Evolutionary conservation across 352 stramenopile species (phyloP).

Genomic region (Globisporangium carolinianum): DNA sequence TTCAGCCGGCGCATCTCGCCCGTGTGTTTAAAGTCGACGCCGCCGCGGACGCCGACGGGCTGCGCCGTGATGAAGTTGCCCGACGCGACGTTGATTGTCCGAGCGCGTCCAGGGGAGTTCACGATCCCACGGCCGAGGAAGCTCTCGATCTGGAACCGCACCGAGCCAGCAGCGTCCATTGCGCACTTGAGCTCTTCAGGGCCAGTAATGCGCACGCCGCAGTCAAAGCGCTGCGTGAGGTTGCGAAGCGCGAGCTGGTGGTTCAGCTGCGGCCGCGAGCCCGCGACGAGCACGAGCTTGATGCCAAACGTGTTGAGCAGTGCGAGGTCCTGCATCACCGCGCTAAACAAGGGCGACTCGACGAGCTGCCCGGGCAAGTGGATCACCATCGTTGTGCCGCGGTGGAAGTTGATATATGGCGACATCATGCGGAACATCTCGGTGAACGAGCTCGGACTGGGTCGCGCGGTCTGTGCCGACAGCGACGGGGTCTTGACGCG

Average conservation of each 20-base stretch:
- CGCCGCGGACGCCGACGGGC: conserved; percentile 79
- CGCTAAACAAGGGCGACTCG: conserved; percentile 86
- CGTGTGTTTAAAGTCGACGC: conserved; percentile 87
- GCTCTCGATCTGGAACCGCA: conserved; percentile 87
- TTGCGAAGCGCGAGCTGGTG: conserved; percentile 72
- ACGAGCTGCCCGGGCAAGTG: conserved; percentile 94
- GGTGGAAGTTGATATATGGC: conserved; percentile 97
- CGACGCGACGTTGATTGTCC: conserved; percentile 90
- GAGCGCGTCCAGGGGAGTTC: conserved; percentile 63
- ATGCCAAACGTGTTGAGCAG: conserved; percentile 94
- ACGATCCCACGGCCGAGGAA: conserved; percentile 78
- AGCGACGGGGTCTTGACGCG: conserved; percentile 36
- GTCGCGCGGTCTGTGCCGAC: conserved; percentile 14
- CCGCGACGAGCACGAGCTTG: conserved; percentile 93
- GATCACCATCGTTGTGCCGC: conserved; percentile 92
- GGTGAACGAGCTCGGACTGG: conserved; percentile 63
- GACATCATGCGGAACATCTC: conserved; percentile 94
- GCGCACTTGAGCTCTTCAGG: conserved; percentile 88
- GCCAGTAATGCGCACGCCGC: conserved; percentile 88
- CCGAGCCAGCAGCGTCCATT: conserved; percentile 92
- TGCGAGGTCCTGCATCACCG: conserved; percentile 94
- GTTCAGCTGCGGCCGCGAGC: conserved; percentile 93
- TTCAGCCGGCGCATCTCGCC: conserved; percentile 94
- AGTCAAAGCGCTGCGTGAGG: conserved; percentile 70
- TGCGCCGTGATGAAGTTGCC: conserved; percentile 97